Evolutionary conservation across 73 alveolate genomes (phyloP), one percentile per base, ranked within the genome.

Genomic region (Paramecium biaurelia): DNA sequence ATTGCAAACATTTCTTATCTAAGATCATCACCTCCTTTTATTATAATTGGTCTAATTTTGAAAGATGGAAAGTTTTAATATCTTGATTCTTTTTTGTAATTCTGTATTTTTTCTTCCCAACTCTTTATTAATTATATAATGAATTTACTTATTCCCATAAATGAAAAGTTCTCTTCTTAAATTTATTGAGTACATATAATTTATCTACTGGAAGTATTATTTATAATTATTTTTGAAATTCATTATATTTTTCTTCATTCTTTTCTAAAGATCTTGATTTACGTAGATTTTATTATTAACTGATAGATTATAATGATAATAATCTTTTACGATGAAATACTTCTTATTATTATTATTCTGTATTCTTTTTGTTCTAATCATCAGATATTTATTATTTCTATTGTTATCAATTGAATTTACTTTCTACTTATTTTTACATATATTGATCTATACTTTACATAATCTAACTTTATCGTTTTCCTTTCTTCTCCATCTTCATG

Each of bases 1-100:
- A 96, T 96, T 11, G 99, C 99, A 34, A 97, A 94, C 67, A 93
- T 93, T 92, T 97, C 99, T 92, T 97, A 96, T 57, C 98, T 84
- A 24, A 97, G 92, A 92, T 97, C 99, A 88, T 97, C 99, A 5
- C 98, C 98, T 56, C 98, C 95, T 90, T 97, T 97, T 1, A 97
- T 95, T 53, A 97, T 92, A 59, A 97, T 92, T 30, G 93, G 95
- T 49, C 96, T 92, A 11, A 97, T 85, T 92, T 97, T 97, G 89
- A 94, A 97, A 58, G 98, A 86, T 38, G 95, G 94, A 72, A 93
- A 96, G 53, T 76, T 90, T 32, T 84, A 85, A 30, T 53, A 94
- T 82, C 41, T 85, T 57, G 92, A 94, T 92, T 76, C 95, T 47
- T 94, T 93, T 92, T 35, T 76, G 41, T 89, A 72, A 45, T 24